Conservation (phyloP, 169 alveolate species). For the Plasmodium yoelii region DNA sequence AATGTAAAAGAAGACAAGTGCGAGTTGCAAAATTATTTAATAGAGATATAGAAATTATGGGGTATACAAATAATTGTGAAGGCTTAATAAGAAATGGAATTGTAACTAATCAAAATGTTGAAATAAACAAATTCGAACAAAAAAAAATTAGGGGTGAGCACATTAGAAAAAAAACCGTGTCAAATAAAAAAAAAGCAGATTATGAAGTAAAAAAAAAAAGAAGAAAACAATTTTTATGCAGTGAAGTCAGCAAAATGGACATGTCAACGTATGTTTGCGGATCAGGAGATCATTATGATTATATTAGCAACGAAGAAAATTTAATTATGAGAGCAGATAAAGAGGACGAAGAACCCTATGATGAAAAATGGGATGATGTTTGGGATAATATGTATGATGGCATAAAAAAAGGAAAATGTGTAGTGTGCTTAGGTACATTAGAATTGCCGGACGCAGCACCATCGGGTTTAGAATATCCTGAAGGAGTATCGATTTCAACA, state of each 20-base stretch:
- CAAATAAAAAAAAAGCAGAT: not conserved
- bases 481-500: slow-evolving; percentile 85
- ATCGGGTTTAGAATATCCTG: slow-evolving; percentile 82
- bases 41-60: no score
- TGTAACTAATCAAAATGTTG: no score
- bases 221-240: slow-evolving; percentile 22
- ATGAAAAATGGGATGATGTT: slow-evolving; percentile 73
- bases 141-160: not conserved
- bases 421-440: slow-evolving; percentile 87
- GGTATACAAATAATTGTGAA: no score
- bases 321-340: not conserved
- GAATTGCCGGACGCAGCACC: slow-evolving; percentile 85
- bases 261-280: slow-evolving; percentile 47
- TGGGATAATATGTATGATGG: slow-evolving; percentile 84
- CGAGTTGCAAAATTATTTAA: no score
- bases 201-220: slow-evolving; percentile 12
- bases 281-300: slow-evolving; percentile 36
- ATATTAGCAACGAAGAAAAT: slow-evolving; percentile 27
- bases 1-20: no score
- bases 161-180: not conserved
- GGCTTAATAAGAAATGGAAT: no score
- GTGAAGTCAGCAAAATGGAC: slow-evolving; percentile 51
- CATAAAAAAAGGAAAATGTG: slow-evolving; percentile 85
- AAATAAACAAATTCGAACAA: not conserved
- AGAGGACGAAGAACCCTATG: slow-evolving; percentile 30